Base-by-base conservation (phyloP, 2,329 filamentous ascomycete genomes). In the Nigrospora oryzae region DNA sequence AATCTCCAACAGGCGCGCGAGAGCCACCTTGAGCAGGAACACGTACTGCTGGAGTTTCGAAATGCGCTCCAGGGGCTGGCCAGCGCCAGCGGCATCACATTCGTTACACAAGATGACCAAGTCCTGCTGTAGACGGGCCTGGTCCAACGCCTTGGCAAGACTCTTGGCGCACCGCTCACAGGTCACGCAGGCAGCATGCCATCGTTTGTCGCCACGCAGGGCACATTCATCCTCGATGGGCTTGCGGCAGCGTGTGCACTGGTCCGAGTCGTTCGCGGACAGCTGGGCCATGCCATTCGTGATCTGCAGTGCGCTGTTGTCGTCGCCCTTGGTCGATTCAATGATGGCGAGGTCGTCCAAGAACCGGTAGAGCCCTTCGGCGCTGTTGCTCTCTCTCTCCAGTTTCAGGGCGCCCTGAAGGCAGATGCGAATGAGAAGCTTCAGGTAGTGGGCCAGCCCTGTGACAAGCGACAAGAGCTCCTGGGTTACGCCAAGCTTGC, bases 391-490 rank as follows among this genome's bases (percentile, higher is more conserved):
- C 57, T 97, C 91, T 46, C 89, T 83, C 65, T 98, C 93, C 35
- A 97, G 77, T 57, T 89, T 91, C 39, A 98, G 71, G 7, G 93
- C 85, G 31, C 91, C 93, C 62, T 97, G 94, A 28, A 98, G 76
- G 60, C 93, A 96, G 55, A 98, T 98, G 41, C 93, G 83, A 56
- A 98, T 98, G 48, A 98, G 79, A 32, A 98, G 84, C 65, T 98
- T 98, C 44, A 98, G 79, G 60, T 98, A 98, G 65, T 98, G 93
- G 15, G 93, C 93, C 42, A 98, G 76, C 33, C 93, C 91, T 35
- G 93, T 98, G 43, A 98, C 93, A 8, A 98, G 76, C 7, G 91
- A 95, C n/a, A 98, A 69, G n/a, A 98, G 76, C 63, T 98, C 93
- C 63, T 98, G 93, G 10, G 93, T 98, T 31, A 98, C 93, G 37